phyloP scores from a whole-genome alignment of 768 basidiomycete species.

The Tephrocybe rancida region DNA sequence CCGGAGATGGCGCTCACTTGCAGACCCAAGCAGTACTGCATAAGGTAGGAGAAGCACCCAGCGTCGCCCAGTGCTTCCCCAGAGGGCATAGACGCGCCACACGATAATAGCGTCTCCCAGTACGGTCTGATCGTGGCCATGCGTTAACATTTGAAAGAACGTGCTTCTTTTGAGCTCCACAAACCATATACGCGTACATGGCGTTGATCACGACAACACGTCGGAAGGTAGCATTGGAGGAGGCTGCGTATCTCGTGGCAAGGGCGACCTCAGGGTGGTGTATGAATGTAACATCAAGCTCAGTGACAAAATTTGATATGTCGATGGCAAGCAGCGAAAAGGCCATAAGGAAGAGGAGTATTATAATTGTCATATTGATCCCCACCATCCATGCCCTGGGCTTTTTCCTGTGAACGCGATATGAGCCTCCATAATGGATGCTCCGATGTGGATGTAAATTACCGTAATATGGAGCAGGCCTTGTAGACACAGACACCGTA shows the following conservation, averaged over 20 bases:
- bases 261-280: constrained; percentile 5
- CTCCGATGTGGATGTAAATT: not conserved
- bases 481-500: constrained; percentile 8
- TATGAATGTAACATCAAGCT: constrained; percentile 3
- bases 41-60: not conserved
- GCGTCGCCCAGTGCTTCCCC: not conserved
- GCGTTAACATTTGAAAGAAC: not conserved
- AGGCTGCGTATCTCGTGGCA: not conserved
- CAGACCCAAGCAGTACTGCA: constrained; percentile 5
- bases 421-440: not conserved
- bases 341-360: constrained; percentile 8
- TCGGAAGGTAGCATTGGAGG: constrained; percentile 3
- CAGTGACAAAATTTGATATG: constrained; percentile 4
- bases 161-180: not conserved
- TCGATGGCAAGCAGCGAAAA: constrained; percentile 6
- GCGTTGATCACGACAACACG: constrained; percentile 6
- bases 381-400: not conserved
- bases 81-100: constrained; percentile 11
- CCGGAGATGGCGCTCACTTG: not conserved
- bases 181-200: constrained; percentile 8
- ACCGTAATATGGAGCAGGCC: constrained; percentile 7
- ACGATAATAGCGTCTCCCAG: constrained; percentile 8
- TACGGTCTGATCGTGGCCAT: constrained; percentile 2
- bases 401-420: not conserved
- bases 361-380: constrained; percentile 8